A percentile compares a stretch with the other conserved stretches of the same genome.
Conservation (phyloP, 2,329 filamentous ascomycete genomes). For the Macrophomina phaseolina region DNA sequence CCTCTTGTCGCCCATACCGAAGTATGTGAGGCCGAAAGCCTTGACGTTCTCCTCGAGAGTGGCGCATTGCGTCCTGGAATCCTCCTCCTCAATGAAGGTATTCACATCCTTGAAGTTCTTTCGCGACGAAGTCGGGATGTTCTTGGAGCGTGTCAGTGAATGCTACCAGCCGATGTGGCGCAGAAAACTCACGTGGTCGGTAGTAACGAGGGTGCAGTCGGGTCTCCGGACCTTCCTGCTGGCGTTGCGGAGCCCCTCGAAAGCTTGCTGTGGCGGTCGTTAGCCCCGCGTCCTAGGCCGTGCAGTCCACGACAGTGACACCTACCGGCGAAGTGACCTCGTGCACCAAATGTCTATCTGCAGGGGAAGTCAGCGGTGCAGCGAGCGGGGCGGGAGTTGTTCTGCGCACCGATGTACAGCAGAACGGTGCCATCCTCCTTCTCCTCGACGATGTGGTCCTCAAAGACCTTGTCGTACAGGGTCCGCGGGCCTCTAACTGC, state of each 20-base stretch:
- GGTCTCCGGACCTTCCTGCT: conserved; percentile 86
- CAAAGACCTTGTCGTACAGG: conserved; percentile 97
- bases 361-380: conserved; percentile 35
- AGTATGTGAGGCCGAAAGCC: conserved; percentile 95
- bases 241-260: conserved; percentile 92
- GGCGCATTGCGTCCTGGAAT: conserved; percentile 90
- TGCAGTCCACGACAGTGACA: conserved; percentile 28
- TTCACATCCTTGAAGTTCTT: conserved; percentile 94
- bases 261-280: conserved; percentile 74
- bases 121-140: conserved; percentile 88
- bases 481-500: conserved; percentile 76
- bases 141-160: conserved; percentile 59
- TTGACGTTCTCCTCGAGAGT: conserved; percentile 98
- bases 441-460: conserved; percentile 93
- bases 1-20: conserved; percentile 92
- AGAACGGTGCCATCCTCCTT: conserved; percentile 91
- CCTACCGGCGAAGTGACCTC: conserved; percentile 95
- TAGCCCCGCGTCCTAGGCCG: conserved; percentile 9
- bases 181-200: conserved; percentile 80
- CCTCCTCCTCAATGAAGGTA: conserved; percentile 92
- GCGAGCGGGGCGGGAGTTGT: neutral
- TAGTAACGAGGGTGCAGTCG: conserved; percentile 95
- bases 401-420: conserved; percentile 82
- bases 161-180: conserved; percentile 31
- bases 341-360: conserved; percentile 94